phyloP scores from a whole-genome alignment of 73 alveolate species.

The Paramecium pentaurelia region DNA sequence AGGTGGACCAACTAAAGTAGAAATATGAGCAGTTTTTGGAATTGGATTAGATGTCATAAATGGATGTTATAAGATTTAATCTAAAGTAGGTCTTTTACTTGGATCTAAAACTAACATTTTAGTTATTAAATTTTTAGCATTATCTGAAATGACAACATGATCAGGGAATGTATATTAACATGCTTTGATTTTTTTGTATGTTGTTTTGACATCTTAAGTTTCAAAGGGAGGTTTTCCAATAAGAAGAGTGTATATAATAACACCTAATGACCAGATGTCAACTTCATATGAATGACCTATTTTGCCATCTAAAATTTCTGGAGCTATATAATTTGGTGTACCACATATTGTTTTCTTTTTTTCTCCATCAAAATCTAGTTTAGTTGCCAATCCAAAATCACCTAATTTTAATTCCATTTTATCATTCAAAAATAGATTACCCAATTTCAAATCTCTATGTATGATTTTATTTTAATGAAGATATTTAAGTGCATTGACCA shows the following conservation, averaged over 20 bases:
- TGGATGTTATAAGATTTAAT: constrained; percentile 87
- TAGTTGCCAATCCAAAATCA: constrained; percentile 98
- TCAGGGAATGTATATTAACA: constrained; percentile 90
- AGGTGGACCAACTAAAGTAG: constrained; percentile 96
- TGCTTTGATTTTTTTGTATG: constrained; percentile 89
- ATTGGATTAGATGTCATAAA: constrained; percentile 84
- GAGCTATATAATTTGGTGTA: constrained; percentile 99
- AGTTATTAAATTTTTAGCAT: constrained; percentile 83
- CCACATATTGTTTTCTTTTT: constrained; percentile 97
- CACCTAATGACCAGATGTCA: constrained; percentile 98
- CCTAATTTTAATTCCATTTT: constrained; percentile 98
- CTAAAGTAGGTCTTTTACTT: constrained; percentile 88
- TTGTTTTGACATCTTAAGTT: constrained; percentile 88
- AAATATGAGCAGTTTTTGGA: constrained; percentile 85
- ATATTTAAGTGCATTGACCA: constrained; percentile 90
- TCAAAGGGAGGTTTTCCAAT: constrained; percentile 99
- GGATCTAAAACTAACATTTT: constrained; percentile 88
- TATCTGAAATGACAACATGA: constrained; percentile 83
- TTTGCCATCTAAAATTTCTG: constrained; percentile 94
- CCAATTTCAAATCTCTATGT: constrained; percentile 97
- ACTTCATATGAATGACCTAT: constrained; percentile 98
- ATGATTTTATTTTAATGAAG: constrained; percentile 92
- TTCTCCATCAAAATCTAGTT: constrained; percentile 97
- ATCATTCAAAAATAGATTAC: constrained; percentile 91
- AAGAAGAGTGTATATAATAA: constrained; percentile 90